Conservation (phyloP, 352 stramenopile genomes). For the Phytophthora parvispora region DNA sequence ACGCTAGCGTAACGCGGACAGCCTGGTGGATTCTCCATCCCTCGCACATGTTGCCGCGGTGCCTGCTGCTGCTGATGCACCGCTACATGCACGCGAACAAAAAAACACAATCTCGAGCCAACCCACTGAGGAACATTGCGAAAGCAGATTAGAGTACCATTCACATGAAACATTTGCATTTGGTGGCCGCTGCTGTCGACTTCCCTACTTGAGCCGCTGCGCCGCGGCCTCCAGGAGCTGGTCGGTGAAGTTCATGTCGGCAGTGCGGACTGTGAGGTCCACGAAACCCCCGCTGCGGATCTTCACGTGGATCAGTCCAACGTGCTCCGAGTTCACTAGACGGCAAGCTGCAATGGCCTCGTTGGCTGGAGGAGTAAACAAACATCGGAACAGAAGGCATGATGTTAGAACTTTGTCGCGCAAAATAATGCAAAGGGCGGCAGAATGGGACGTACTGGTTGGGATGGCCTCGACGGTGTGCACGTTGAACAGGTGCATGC, state of each 20-base stretch:
- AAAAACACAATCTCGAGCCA: background rate
- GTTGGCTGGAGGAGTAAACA: conserved; percentile 65
- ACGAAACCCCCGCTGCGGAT: conserved; percentile 85
- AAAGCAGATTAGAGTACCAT: conserved; percentile 9
- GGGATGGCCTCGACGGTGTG: conserved; percentile 89
- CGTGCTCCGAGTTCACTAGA: conserved; percentile 84
- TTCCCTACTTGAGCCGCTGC: conserved; percentile 73
- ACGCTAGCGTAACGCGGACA: conserved; percentile 13
- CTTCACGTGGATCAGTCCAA: conserved; percentile 90
- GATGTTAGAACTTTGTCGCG: conserved; percentile 17
- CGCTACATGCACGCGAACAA: too few relatives aligned
- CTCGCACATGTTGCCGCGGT: conserved; percentile 8
- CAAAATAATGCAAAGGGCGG: conserved; percentile 8
- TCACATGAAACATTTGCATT: conserved; percentile 37
- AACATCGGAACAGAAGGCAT: conserved; percentile 1
- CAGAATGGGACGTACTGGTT: conserved; percentile 75
- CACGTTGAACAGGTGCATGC: conserved; percentile 83
- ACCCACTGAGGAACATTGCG: background rate
- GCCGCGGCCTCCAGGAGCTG: conserved; percentile 73
- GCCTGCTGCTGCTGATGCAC: conserved; percentile 2
- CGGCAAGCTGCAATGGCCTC: conserved; percentile 88
- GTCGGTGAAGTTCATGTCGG: conserved; percentile 87
- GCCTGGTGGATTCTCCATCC: conserved; percentile 24
- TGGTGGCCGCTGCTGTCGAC: conserved; percentile 1
- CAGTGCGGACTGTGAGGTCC: conserved; percentile 87